phyloP scores from a whole-genome alignment of 805 yeast species.

The Jamesozyma rosinii region DNA sequence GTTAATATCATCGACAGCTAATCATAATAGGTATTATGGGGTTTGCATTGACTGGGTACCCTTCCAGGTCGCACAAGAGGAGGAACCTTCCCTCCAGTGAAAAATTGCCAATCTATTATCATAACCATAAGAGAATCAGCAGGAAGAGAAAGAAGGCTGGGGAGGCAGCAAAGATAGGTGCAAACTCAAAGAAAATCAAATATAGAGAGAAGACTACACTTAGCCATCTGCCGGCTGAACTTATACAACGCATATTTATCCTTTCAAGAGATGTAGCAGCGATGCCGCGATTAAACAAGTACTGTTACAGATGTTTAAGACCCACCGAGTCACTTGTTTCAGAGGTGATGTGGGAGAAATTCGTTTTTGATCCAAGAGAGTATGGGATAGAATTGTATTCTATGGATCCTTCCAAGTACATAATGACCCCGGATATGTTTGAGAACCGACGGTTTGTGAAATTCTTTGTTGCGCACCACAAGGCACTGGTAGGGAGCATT shows the following conservation, averaged over 20 bases:
- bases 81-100: conserved; percentile 4
- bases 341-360: conserved; percentile 11
- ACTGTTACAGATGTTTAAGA: conserved; percentile 11
- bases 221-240: conserved; percentile 11
- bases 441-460: conserved; percentile 1
- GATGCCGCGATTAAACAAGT: conserved; percentile 10
- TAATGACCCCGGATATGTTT: conserved; percentile 9
- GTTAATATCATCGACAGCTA: too few relatives aligned
- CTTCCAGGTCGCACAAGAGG: conserved; percentile 15
- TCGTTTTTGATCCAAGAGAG: conserved; percentile 3
- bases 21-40: conserved; percentile 18
- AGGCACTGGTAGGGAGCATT: neutral
- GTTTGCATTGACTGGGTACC: conserved; percentile 13
- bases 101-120: conserved; percentile 3
- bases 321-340: conserved; percentile 8
- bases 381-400: neutral
- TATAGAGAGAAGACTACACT: neutral
- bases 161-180: neutral
- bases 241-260: conserved; percentile 11
- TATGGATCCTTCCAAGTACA: neutral
- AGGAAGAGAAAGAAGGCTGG: neutral
- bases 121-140: neutral
- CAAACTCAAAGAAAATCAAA: neutral
- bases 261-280: conserved; percentile 1
- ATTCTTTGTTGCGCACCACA: conserved; percentile 4